Conservation (phyloP, 805 yeast genomes). For the Yarrowia divulgata region DNA sequence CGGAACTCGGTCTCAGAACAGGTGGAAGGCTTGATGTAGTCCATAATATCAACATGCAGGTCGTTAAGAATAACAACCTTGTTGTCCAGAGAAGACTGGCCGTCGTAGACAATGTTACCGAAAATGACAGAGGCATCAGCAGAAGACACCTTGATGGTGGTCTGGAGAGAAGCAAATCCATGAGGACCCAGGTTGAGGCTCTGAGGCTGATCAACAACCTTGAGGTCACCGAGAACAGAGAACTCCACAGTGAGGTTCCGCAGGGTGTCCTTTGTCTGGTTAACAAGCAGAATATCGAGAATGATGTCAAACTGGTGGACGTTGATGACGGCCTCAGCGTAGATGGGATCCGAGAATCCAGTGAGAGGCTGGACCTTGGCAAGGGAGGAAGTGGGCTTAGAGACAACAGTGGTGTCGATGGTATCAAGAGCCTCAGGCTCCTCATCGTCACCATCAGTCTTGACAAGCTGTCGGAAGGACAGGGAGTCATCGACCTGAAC, state of each 20-base stretch:
- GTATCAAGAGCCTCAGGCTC: slow-evolving; percentile 62
- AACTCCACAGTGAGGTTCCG: slow-evolving; percentile 92
- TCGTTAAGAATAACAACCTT: slow-evolving; percentile 92
- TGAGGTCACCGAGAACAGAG: slow-evolving; percentile 94
- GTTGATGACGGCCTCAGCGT: slow-evolving; percentile 95
- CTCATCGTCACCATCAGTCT: slow-evolving; percentile 54
- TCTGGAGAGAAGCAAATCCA: slow-evolving; percentile 88
- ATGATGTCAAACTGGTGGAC: slow-evolving; percentile 98
- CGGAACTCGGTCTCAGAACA: slow-evolving; percentile 91
- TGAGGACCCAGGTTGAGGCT: slow-evolving; percentile 95
- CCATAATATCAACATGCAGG: slow-evolving; percentile 95
- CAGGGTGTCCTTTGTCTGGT: slow-evolving; percentile 87
- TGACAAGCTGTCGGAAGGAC: slow-evolving; percentile 77
- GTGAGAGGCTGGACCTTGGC: slow-evolving; percentile 90
- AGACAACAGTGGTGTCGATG: slow-evolving; percentile 60
- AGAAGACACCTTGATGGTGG: slow-evolving; percentile 91
- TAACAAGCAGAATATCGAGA: slow-evolving; percentile 89
- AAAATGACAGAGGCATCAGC: slow-evolving; percentile 98
- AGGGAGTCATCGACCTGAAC: slow-evolving; percentile 82
- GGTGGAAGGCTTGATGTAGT: slow-evolving; percentile 93
- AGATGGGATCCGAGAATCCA: slow-evolving; percentile 98
- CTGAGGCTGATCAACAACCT: slow-evolving; percentile 89
- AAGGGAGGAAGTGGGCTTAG: slow-evolving; percentile 58
- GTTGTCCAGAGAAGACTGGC: slow-evolving; percentile 88
- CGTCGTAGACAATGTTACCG: slow-evolving; percentile 96